These are phyloP conservation scores for Sambucus nigra DNA, from an alignment of 129 eudicot genomes.

Conservation along the genomic window DNA sequence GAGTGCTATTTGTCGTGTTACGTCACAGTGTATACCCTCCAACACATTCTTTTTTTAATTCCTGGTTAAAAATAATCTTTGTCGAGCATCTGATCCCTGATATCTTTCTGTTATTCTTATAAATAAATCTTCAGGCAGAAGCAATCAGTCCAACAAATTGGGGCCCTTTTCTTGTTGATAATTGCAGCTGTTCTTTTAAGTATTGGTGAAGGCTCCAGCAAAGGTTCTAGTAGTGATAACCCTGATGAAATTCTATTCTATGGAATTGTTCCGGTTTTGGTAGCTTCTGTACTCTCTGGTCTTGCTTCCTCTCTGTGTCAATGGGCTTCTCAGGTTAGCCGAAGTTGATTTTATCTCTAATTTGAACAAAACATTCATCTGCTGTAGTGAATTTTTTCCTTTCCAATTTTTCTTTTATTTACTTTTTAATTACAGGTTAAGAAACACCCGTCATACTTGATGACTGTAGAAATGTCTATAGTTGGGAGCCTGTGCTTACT, in stretches of 20 bases:
- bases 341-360: slow-evolving; percentile 9
- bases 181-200: slow-evolving; percentile 90
- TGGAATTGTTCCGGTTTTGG: slow-evolving; percentile 84
- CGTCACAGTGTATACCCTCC: no score
- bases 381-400: background rate
- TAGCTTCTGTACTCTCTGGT: slow-evolving; percentile 95
- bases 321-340: slow-evolving; percentile 94
- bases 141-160: slow-evolving; percentile 90
- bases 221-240: slow-evolving; percentile 47
- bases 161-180: slow-evolving; percentile 83
- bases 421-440: slow-evolving; percentile 44
- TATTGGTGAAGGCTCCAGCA: slow-evolving; percentile 92
- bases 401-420: background rate
- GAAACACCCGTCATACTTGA: slow-evolving; percentile 83
- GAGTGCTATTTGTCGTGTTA: no score
- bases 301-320: slow-evolving; percentile 97
- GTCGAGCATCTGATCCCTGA: no score
- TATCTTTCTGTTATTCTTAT: background rate
- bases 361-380: slow-evolving; percentile 3
- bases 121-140: slow-evolving; percentile 48
- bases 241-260: slow-evolving; percentile 56
- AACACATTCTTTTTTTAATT: no score
- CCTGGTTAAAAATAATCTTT: no score
- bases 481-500: slow-evolving; percentile 83
- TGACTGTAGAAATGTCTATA: slow-evolving; percentile 96